Evolutionary conservation across 768 basidiomycete genomes (phyloP).

Genomic region (Thelephora ganbajun): DNA sequence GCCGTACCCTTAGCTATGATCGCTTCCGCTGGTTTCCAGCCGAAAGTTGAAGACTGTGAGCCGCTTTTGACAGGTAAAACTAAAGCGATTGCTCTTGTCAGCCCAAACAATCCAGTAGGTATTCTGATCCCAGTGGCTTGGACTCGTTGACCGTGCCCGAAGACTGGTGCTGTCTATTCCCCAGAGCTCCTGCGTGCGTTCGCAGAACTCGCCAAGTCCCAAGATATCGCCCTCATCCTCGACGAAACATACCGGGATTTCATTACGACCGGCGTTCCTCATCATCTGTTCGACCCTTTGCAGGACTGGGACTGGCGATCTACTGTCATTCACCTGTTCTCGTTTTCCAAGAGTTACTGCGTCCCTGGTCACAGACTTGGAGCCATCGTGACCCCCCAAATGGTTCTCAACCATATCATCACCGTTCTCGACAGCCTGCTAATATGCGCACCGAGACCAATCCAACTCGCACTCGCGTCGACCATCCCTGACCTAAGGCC

Average conservation of each 20-base stretch:
- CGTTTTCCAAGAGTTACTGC: constrained; percentile 70
- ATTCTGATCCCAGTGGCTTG: background rate
- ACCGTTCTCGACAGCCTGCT: constrained; percentile 70
- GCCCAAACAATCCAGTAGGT: constrained; percentile 64
- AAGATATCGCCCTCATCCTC: constrained; percentile 53
- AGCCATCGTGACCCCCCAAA: constrained; percentile 46
- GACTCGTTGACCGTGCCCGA: background rate
- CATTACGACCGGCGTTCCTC: constrained; percentile 32
- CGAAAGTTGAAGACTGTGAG: constrained; percentile 36
- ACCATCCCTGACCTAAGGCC: constrained; percentile 37
- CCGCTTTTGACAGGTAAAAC: constrained; percentile 42
- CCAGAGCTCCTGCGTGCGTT: constrained; percentile 43
- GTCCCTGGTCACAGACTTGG: constrained; percentile 80
- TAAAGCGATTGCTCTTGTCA: constrained; percentile 58
- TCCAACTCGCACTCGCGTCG: constrained; percentile 51
- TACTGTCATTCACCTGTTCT: constrained; percentile 56
- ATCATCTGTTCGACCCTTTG: constrained; percentile 33
- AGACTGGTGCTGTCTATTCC: constrained; percentile 63
- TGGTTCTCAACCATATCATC: constrained; percentile 33
- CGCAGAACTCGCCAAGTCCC: constrained; percentile 36
- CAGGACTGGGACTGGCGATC: constrained; percentile 36
- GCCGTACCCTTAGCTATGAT: constrained; percentile 39
- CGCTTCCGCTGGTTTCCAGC: constrained; percentile 41
- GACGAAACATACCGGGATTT: constrained; percentile 89
- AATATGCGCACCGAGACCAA: constrained; percentile 62